phyloP scores from a whole-genome alignment of 768 basidiomycete species.

The Tubosaeta brunneosetosa region DNA sequence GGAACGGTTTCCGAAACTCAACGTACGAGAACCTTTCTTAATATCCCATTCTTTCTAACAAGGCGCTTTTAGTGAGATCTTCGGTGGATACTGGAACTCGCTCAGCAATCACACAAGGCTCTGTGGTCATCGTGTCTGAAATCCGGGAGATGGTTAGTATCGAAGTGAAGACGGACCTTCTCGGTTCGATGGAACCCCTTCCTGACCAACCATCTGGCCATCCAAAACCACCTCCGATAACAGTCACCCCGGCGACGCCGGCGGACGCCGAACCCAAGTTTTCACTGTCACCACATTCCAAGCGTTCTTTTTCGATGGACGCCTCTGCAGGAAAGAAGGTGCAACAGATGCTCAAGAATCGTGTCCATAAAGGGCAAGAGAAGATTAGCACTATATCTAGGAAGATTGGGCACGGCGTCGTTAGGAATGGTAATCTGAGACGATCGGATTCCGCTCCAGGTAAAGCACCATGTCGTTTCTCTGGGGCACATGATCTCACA shows the following conservation, averaged over 20 bases:
- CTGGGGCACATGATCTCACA: not conserved
- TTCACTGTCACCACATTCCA: constrained; percentile 14
- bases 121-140: constrained; percentile 12
- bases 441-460: constrained; percentile 68
- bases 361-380: constrained; percentile 68
- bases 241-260: constrained; percentile 59
- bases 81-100: constrained; percentile 28
- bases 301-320: constrained; percentile 34
- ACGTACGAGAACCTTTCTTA: constrained; percentile 13
- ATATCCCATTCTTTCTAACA: not conserved
- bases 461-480: constrained; percentile 26
- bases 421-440: constrained; percentile 49
- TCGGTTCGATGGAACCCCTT: constrained; percentile 1
- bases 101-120: constrained; percentile 22
- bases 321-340: constrained; percentile 65
- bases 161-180: constrained; percentile 9
- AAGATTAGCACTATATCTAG: constrained; percentile 72
- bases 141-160: constrained; percentile 4
- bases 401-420: constrained; percentile 71
- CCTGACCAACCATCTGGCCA: not conserved
- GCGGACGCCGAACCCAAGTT: constrained; percentile 28
- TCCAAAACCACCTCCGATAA: constrained; percentile 40
- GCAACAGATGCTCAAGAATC: constrained; percentile 68
- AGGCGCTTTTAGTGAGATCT: constrained; percentile 22
- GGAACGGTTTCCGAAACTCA: constrained; percentile 28